Percentiles rank a stretch among this genome's conserved stretches.
These are phyloP conservation scores for Paraglomus occultum DNA, from an alignment of 192 early-diverging fungal genomes.

Conservation along the genomic window DNA sequence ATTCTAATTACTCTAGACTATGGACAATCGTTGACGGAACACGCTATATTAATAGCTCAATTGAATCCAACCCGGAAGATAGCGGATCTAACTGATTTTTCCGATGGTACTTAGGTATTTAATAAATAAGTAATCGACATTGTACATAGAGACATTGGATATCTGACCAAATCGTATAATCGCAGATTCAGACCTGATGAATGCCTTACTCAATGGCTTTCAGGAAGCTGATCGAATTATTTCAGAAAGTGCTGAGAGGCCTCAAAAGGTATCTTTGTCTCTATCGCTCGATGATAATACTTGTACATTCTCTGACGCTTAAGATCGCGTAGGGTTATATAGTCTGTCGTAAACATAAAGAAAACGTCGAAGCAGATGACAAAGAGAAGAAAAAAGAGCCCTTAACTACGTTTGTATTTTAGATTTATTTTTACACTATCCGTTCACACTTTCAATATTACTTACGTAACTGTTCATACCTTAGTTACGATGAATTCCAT, in stretches of 20 bases:
- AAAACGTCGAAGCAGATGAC: conserved; percentile 38
- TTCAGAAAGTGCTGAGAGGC: conserved; percentile 43
- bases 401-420: not conserved
- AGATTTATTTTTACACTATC: not conserved
- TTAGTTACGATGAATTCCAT: conserved; percentile 67
- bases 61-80: conserved; percentile 63
- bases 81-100: conserved; percentile 56
- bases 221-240: conserved; percentile 71
- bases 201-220: conserved; percentile 63
- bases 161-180: conserved; percentile 9
- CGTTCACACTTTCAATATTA: not conserved
- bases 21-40: conserved; percentile 87
- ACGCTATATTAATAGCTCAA: conserved; percentile 65
- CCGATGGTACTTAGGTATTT: conserved; percentile 36
- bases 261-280: conserved; percentile 37
- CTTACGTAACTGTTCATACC: not conserved
- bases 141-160: not conserved
- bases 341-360: conserved; percentile 41
- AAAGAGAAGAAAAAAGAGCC: conserved; percentile 21
- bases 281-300: not conserved
- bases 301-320: conserved; percentile 4
- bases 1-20: conserved; percentile 50
- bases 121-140: not conserved
- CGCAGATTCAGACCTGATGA: conserved; percentile 54
- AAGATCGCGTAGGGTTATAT: conserved; percentile 57